Evolutionary conservation across 345 rosid genomes (phyloP).

Genomic region (Ailanthus altissimus): DNA sequence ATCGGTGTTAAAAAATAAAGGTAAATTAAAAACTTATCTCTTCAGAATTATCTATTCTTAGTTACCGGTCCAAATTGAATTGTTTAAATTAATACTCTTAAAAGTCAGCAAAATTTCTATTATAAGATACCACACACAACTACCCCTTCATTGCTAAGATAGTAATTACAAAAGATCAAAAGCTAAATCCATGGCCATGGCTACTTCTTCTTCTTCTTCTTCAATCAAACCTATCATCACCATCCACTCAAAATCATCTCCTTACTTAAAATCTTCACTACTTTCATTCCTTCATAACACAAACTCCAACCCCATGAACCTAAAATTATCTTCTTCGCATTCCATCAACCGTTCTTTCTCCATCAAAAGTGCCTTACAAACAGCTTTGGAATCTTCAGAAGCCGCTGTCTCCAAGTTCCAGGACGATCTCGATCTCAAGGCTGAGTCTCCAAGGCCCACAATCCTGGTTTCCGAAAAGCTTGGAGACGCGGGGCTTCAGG

Average conservation of each 20-base stretch:
- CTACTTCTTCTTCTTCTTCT: slow-evolving; percentile 18
- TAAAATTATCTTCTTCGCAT: slow-evolving; percentile 8
- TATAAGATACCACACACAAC: not conserved
- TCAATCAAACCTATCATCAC: slow-evolving; percentile 33
- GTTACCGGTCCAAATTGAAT: not conserved
- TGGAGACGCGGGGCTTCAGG: slow-evolving; percentile 69
- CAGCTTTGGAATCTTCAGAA: slow-evolving; percentile 17
- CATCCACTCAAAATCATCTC: slow-evolving; percentile 16
- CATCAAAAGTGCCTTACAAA: slow-evolving; percentile 25
- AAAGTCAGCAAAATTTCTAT: not conserved
- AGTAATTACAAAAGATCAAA: too few relatives aligned
- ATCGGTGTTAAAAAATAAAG: too few relatives aligned
- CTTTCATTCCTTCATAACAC: slow-evolving; percentile 29
- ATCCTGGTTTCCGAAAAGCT: slow-evolving; percentile 87
- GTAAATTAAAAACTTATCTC: too few relatives aligned
- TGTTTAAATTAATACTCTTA: not conserved
- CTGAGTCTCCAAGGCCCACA: slow-evolving; percentile 27
- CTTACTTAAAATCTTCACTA: slow-evolving; percentile 21
- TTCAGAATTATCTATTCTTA: not conserved
- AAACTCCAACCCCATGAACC: slow-evolving; percentile 29
- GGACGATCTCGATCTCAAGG: not conserved
- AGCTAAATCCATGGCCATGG: slow-evolving; percentile 1
- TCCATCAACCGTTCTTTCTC: not conserved
- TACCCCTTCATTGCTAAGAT: not conserved
- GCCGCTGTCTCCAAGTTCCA: slow-evolving; percentile 2